Conservation (phyloP, 306 rosid species). For the Fragaria iinumae region DNA sequence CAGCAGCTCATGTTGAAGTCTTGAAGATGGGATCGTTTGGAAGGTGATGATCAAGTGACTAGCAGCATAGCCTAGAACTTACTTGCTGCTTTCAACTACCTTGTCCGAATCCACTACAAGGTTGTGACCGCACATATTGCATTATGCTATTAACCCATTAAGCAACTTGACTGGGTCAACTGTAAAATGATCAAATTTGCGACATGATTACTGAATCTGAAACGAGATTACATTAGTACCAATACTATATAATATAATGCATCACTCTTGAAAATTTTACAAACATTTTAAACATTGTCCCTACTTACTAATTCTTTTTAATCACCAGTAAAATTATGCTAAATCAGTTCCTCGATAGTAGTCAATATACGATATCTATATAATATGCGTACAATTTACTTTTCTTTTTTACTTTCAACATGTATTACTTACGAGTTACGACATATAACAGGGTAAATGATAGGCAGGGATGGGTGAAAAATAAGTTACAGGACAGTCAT, state of each 20-base stretch:
- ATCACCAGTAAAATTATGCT: not conserved
- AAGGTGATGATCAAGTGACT: not conserved
- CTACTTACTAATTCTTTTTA: not conserved
- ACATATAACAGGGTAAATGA: too few species aligned
- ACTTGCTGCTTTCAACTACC: not conserved
- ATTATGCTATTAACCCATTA: constrained; percentile 2
- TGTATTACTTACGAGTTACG: too few species aligned
- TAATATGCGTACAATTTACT: too few species aligned
- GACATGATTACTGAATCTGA: not conserved
- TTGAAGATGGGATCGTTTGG: not conserved
- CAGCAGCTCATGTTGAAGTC: not conserved
- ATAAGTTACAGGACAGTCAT: not conserved
- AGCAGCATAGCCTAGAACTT: not conserved
- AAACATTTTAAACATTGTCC: not conserved
- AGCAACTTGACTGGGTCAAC: constrained; percentile 11
- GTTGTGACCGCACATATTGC: not conserved
- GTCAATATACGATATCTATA: too few species aligned
- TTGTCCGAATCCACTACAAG: not conserved
- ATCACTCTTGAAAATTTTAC: not conserved
- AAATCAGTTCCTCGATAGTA: too few species aligned
- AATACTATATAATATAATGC: not conserved
- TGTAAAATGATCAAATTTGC: not conserved
- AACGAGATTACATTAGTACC: not conserved
- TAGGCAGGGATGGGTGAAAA: not conserved
- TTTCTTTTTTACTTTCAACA: too few species aligned